Evolutionary conservation across 768 basidiomycete genomes (phyloP).

Genomic region (Kwoniella heveanensis): DNA sequence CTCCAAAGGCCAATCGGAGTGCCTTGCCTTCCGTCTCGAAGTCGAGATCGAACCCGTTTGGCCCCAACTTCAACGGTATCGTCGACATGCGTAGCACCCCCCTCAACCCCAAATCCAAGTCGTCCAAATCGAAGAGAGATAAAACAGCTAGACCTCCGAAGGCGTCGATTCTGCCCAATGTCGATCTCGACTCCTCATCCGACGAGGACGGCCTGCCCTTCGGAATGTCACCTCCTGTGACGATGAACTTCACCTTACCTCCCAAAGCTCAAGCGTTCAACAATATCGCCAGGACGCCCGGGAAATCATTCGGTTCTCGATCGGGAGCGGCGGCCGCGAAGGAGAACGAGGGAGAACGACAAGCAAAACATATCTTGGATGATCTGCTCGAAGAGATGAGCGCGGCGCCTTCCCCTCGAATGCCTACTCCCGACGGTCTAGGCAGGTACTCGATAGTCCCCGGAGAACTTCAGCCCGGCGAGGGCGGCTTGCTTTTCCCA

Average conservation of each 20-base stretch:
- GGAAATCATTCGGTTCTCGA: slow-evolving; percentile 1
- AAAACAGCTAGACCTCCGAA: slow-evolving; percentile 28
- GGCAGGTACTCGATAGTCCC: slow-evolving; percentile 44
- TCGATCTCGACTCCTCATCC: slow-evolving; percentile 58
- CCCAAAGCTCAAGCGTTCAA: slow-evolving; percentile 38
- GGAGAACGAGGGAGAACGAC: slow-evolving; percentile 16
- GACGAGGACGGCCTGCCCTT: slow-evolving; percentile 44
- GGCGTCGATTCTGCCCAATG: slow-evolving; percentile 23
- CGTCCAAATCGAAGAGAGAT: slow-evolving; percentile 55
- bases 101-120: slow-evolving; percentile 57
- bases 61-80: slow-evolving; percentile 67
- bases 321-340: neutral
- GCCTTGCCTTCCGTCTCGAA: neutral
- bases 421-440: slow-evolving; percentile 48
- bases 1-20: slow-evolving; percentile 15
- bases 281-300: slow-evolving; percentile 32
- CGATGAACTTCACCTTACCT: slow-evolving; percentile 62
- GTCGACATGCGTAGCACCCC: slow-evolving; percentile 66
- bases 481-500: slow-evolving; percentile 16
- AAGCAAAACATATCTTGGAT: slow-evolving; percentile 69
- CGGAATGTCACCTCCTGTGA: slow-evolving; percentile 64
- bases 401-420: slow-evolving; percentile 35
- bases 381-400: slow-evolving; percentile 60
- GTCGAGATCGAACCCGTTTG: slow-evolving; percentile 14
- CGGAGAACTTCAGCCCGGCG: slow-evolving; percentile 11